phyloP scores from a whole-genome alignment of 2,329 filamentous ascomycete species.

The Cladophialophora psammophila region DNA sequence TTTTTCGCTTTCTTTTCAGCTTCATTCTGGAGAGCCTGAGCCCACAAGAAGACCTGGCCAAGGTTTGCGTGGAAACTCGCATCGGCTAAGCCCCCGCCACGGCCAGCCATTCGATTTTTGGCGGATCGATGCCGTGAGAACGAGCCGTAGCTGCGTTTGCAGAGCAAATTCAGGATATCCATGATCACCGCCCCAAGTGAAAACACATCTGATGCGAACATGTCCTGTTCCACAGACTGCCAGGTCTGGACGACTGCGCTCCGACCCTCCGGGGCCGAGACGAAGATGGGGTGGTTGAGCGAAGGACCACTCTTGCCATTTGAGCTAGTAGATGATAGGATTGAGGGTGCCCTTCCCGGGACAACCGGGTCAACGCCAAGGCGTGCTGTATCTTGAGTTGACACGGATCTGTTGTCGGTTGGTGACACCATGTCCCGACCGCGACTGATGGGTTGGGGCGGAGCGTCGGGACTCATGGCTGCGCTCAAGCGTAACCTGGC shows the following conservation, averaged over 20 bases:
- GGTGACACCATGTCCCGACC: conserved; percentile 16
- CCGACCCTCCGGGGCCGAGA: conserved; percentile 46
- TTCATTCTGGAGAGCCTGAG: conserved; percentile 58
- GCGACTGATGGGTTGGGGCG: conserved; percentile 5
- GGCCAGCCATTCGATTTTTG: conserved; percentile 58
- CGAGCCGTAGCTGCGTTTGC: conserved; percentile 63
- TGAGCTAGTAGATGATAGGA: conserved; percentile 33
- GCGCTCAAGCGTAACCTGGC: conserved; percentile 32
- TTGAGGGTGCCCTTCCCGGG: conserved; percentile 25
- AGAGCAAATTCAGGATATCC: conserved; percentile 66
- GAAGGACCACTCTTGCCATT: conserved; percentile 19
- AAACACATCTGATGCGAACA: conserved; percentile 61
- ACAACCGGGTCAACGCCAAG: not conserved
- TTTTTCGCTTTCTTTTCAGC: conserved; percentile 51
- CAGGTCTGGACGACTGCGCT: conserved; percentile 47
- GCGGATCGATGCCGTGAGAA: conserved; percentile 63
- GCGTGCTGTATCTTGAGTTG: conserved; percentile 24
- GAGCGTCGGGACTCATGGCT: conserved; percentile 19
- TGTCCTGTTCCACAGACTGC: conserved; percentile 49
- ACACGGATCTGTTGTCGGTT: conserved; percentile 27
- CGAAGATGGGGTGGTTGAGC: conserved; percentile 34
- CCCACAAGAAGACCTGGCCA: conserved; percentile 64
- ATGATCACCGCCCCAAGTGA: conserved; percentile 65
- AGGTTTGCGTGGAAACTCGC: conserved; percentile 66
- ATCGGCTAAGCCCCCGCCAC: conserved; percentile 60